Conservation (phyloP, 2,329 filamentous ascomycete genomes). For the Ophiostoma fasciatum region DNA sequence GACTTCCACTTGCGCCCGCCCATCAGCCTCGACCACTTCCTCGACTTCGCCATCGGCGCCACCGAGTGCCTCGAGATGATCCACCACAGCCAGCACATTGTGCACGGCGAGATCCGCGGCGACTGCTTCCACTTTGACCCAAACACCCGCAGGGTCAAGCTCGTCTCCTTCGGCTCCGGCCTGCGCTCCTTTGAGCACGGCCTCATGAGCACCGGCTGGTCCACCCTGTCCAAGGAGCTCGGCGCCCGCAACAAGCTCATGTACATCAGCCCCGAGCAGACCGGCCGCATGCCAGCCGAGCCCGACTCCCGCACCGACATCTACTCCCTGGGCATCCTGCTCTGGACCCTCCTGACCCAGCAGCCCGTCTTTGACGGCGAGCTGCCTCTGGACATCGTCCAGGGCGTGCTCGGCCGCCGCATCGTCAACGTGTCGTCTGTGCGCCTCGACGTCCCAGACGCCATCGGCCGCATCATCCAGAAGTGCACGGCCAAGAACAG, state of each 20-base stretch:
- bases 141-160: constrained; percentile 55
- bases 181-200: constrained; percentile 82
- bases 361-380: constrained; percentile 66
- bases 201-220: constrained; percentile 75
- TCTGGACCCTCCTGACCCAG: constrained; percentile 75
- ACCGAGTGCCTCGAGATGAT: constrained; percentile 75
- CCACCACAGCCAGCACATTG: constrained; percentile 74
- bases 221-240: constrained; percentile 62
- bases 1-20: constrained; percentile 36
- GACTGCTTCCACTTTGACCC: constrained; percentile 81
- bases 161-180: constrained; percentile 77
- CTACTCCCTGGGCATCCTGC: constrained; percentile 77
- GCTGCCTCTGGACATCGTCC: constrained; percentile 77
- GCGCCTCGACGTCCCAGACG: constrained; percentile 71
- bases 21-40: constrained; percentile 60
- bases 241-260: constrained; percentile 81
- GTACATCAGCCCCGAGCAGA: constrained; percentile 90
- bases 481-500: constrained; percentile 88
- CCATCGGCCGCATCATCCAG: constrained; percentile 67
- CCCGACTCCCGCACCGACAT: constrained; percentile 88
- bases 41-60: constrained; percentile 84
- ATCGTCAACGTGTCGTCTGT: constrained; percentile 64
- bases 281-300: constrained; percentile 80
- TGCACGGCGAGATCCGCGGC: constrained; percentile 80
- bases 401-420: constrained; percentile 68